Percentiles rank a stretch among this genome's conserved stretches.
Evolutionary conservation across 2,329 filamentous ascomycete species (phyloP).

Genomic region (Diaporthe citrichinensis): DNA sequence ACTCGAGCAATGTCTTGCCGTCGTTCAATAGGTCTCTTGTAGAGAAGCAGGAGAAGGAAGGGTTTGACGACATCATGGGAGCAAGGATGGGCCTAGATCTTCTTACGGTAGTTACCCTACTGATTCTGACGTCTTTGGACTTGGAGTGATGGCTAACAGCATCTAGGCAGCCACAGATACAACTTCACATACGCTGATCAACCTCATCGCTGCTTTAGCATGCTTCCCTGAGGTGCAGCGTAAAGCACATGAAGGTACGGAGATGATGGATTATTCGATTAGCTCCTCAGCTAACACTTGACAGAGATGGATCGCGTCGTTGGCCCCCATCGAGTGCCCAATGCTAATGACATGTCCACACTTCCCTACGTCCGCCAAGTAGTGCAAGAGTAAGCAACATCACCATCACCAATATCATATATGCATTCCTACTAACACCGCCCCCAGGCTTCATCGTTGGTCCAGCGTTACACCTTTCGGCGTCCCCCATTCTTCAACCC

Average conservation of each 20-base stretch:
- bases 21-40: background rate
- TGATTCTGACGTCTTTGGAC: background rate
- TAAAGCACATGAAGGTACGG: background rate
- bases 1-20: background rate
- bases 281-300: background rate
- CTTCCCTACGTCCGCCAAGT: background rate
- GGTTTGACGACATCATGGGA: background rate
- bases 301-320: slow-evolving; percentile 5
- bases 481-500: background rate
- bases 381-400: background rate
- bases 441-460: background rate
- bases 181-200: background rate
- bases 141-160: background rate
- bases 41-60: slow-evolving; percentile 3
- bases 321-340: background rate
- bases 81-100: slow-evolving; percentile 9
- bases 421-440: background rate
- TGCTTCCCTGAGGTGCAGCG: background rate
- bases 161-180: slow-evolving; percentile 5
- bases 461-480: background rate
- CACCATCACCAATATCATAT: too few relatives aligned
- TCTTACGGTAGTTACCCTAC: background rate
- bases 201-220: background rate
- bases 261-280: background rate
- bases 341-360: background rate